Conservation (phyloP, 805 yeast species). For the Saccharomycopsis fibuligera region DNA sequence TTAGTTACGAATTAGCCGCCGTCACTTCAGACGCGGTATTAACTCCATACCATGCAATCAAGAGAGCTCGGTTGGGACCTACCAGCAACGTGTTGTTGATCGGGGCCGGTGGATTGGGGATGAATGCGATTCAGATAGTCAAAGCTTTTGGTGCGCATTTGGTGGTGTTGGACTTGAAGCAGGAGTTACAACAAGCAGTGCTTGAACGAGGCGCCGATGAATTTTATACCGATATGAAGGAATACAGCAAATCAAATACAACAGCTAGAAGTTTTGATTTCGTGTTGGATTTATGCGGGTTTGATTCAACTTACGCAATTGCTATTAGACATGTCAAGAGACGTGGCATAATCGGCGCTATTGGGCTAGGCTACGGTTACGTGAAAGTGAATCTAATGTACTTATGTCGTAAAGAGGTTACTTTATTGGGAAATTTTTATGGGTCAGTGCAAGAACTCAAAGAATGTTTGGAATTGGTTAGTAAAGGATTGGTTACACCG, state of each 20-base stretch:
- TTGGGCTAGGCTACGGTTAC: constrained; percentile 37
- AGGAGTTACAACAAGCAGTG: constrained; percentile 28
- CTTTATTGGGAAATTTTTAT: constrained; percentile 36
- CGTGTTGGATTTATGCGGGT: constrained; percentile 26
- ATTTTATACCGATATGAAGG: constrained; percentile 26
- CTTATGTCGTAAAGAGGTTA: constrained; percentile 37
- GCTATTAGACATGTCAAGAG: constrained; percentile 30
- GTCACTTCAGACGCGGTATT: constrained; percentile 30
- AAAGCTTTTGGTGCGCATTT: constrained; percentile 23
- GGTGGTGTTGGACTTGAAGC: constrained; percentile 26
- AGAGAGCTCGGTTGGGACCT: constrained; percentile 25
- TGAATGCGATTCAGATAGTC: constrained; percentile 29
- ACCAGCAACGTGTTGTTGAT: constrained; percentile 26
- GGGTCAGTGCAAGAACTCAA: constrained; percentile 39
- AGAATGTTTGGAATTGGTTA: constrained; percentile 38
- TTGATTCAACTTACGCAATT: constrained; percentile 23
- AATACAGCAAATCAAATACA: constrained; percentile 28
- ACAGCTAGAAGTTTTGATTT: constrained; percentile 34
- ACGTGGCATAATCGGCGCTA: constrained; percentile 35
- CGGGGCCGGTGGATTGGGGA: constrained; percentile 32
- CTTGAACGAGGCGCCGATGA: constrained; percentile 36
- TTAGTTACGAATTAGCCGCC: constrained; percentile 28
- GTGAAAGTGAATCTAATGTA: constrained; percentile 30
- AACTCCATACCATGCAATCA: constrained; percentile 32
- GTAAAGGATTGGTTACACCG: constrained; percentile 36